These are phyloP conservation scores for Tricholoma flavovirens DNA, from an alignment of 768 basidiomycete species.

Conservation along the genomic window DNA sequence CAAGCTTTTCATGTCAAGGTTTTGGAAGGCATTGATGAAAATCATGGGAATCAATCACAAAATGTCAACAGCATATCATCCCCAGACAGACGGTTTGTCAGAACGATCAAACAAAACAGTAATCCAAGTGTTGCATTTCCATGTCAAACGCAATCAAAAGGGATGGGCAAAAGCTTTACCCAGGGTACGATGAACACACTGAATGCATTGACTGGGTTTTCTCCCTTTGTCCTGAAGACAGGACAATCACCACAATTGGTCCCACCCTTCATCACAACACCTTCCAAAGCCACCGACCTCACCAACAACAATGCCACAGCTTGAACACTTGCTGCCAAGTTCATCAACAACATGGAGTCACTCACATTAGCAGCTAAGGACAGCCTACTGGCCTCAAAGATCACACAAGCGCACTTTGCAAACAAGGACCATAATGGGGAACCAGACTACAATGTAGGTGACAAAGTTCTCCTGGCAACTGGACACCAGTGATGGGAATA, in stretches of 20 bases:
- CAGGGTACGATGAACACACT: not conserved
- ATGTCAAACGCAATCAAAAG: constrained; percentile 9
- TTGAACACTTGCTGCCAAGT: not conserved
- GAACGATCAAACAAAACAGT: not conserved
- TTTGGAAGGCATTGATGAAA: constrained; percentile 5
- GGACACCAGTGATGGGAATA: not conserved
- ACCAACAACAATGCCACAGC: not conserved
- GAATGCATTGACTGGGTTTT: constrained; percentile 22
- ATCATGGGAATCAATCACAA: not conserved
- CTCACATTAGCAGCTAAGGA: not conserved
- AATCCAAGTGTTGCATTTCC: not conserved
- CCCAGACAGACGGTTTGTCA: not conserved
- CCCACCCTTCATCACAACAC: constrained; percentile 5
- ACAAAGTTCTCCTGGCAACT: not conserved
- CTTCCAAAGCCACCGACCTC: not conserved
- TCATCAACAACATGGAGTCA: not conserved
- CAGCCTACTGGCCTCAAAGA: not conserved
- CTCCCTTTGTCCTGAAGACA: constrained; percentile 19
- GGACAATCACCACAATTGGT: constrained; percentile 14
- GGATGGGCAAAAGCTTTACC: constrained; percentile 23
- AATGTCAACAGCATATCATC: constrained; percentile 1
- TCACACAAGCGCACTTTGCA: not conserved
- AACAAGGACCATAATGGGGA: not conserved
- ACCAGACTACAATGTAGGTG: not conserved
- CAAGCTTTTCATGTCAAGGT: constrained; percentile 23